A percentile compares a stretch with the other conserved stretches of the same genome.
Conservation (phyloP, 306 rosid genomes). For the Cucumis melo region DNA sequence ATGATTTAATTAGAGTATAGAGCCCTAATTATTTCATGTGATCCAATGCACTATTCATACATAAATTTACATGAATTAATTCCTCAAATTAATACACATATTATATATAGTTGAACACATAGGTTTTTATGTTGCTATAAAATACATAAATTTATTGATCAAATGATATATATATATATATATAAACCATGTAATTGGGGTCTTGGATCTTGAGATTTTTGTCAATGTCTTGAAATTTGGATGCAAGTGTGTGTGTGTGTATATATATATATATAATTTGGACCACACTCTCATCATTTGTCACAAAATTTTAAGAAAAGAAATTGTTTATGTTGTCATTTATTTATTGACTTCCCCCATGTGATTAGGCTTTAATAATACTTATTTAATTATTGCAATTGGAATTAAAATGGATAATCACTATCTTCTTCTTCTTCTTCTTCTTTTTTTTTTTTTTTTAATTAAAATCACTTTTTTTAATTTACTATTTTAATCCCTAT, state of each 20-base stretch:
- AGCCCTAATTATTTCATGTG: neutral
- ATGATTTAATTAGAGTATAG: neutral
- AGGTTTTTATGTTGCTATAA: neutral
- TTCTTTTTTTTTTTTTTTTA: too few relatives aligned
- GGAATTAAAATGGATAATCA: neutral
- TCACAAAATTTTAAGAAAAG: neutral
- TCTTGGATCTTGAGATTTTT: slow-evolving; percentile 8
- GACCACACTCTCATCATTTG: slow-evolving; percentile 1
- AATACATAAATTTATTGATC: neutral
- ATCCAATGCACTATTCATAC: neutral
- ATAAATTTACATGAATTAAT: neutral
- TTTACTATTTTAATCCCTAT: too few relatives aligned
- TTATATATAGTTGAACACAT: neutral
- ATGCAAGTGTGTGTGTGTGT: neutral
- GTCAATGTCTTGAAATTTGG: slow-evolving; percentile 4
- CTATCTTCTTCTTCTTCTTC: too few relatives aligned
- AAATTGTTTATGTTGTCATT: neutral
- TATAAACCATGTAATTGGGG: neutral
- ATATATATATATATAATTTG: neutral
- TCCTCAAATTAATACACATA: neutral
- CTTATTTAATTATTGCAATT: neutral
- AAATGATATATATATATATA: neutral
- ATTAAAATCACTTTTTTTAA: too few relatives aligned
- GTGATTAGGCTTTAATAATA: neutral
- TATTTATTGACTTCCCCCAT: neutral